Evolutionary conservation across 2,329 filamentous ascomycete genomes (phyloP).

Genomic region (Neocatenulostroma microsporum): DNA sequence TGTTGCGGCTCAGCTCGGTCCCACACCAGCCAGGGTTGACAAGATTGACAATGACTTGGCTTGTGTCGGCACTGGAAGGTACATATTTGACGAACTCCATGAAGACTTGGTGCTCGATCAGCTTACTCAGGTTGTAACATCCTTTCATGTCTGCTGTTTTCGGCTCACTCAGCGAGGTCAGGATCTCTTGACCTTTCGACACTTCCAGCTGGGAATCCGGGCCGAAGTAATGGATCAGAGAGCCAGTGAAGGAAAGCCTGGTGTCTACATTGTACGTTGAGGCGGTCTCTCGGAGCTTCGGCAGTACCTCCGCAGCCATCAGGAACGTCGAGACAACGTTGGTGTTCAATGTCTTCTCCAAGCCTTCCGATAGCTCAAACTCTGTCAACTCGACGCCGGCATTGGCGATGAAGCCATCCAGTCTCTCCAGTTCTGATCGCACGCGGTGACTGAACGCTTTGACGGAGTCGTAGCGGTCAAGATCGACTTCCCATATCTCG

Average conservation of each 20-base stretch:
- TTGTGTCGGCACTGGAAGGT: not conserved
- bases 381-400: conserved; percentile 4
- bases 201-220: conserved; percentile 1
- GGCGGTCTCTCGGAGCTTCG: conserved; percentile 3
- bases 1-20: conserved; percentile 2
- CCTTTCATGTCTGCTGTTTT: conserved; percentile 2
- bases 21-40: conserved; percentile 5
- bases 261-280: conserved; percentile 1
- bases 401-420: conserved; percentile 8
- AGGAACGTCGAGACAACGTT: conserved; percentile 7
- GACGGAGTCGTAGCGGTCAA: not conserved
- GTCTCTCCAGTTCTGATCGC: not conserved
- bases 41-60: conserved; percentile 2
- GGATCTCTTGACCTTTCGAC: not conserved
- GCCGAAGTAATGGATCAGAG: conserved; percentile 4
- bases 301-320: not conserved
- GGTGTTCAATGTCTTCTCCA: conserved; percentile 5
- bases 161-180: conserved; percentile 1
- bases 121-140: conserved; percentile 2
- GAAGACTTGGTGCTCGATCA: conserved; percentile 2
- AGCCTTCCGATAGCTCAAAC: conserved; percentile 3
- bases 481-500: conserved; percentile 4
- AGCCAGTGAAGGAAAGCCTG: conserved; percentile 1
- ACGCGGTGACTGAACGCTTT: not conserved
- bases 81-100: not conserved